phyloP scores from a whole-genome alignment of 306 rosid genomes.

The Quercus alba region DNA sequence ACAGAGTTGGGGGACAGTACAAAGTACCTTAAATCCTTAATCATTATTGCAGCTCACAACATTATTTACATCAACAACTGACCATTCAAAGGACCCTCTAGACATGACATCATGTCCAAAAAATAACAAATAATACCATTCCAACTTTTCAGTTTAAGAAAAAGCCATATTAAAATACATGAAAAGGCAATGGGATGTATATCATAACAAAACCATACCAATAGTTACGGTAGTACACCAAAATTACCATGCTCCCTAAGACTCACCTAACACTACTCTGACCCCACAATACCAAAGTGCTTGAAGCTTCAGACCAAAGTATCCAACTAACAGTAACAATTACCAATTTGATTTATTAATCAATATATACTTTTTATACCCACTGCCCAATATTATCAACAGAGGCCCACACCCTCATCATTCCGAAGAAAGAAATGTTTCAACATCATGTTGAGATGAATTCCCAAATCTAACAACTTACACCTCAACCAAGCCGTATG shows the following conservation, averaged over 20 bases:
- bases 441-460: neutral
- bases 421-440: neutral
- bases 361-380: neutral
- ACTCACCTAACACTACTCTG: neutral
- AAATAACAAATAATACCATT: neutral
- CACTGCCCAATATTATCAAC: neutral
- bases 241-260: neutral
- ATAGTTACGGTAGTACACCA: neutral
- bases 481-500: neutral
- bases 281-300: neutral
- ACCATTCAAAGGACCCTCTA: neutral
- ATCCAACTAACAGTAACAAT: neutral
- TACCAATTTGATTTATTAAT: neutral
- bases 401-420: neutral
- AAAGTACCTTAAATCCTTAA: constrained; percentile 4
- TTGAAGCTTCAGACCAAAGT: neutral
- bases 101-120: neutral
- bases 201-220: neutral
- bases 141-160: neutral
- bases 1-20: neutral
- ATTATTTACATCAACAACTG: neutral
- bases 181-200: neutral
- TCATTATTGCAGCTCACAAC: neutral
- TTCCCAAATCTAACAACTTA: neutral
- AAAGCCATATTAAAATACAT: neutral